These are phyloP conservation scores for Candida nonsorbophila DNA, from an alignment of 805 yeast species.

Conservation along the genomic window DNA sequence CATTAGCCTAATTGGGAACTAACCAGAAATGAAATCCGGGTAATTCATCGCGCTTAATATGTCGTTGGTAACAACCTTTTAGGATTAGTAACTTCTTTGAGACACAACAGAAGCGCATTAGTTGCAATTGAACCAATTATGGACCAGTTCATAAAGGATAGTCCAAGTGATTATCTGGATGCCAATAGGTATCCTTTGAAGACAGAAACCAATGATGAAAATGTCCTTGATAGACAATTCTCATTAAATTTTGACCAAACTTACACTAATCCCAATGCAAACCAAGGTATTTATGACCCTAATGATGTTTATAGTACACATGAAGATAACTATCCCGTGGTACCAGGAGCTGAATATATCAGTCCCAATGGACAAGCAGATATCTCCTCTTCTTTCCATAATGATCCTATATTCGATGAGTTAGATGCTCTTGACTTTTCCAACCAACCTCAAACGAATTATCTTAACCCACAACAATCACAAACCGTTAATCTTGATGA, in stretches of 20 bases:
- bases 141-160: constrained; percentile 29
- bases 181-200: too few relatives aligned
- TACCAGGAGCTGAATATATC: constrained; percentile 10
- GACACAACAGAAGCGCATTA: too few relatives aligned
- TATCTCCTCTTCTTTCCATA: constrained; percentile 6
- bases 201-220: too few relatives aligned
- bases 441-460: constrained; percentile 9
- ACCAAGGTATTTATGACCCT: too few relatives aligned
- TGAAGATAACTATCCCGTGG: constrained; percentile 6
- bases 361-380: constrained; percentile 7
- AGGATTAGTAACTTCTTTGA: background rate
- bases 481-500: constrained; percentile 27
- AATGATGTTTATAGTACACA: too few relatives aligned
- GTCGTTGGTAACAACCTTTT: too few relatives aligned
- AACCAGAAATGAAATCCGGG: too few relatives aligned
- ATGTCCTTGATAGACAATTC: too few relatives aligned
- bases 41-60: too few relatives aligned
- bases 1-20: too few relatives aligned
- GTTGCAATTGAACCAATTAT: constrained; percentile 8
- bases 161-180: constrained; percentile 30
- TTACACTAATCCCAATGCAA: too few relatives aligned
- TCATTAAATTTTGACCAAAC: too few relatives aligned
- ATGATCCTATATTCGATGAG: constrained; percentile 29
- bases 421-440: constrained; percentile 14
- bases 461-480: constrained; percentile 9